phyloP scores from a whole-genome alignment of 345 rosid species.

The Dimocarpus longan region DNA sequence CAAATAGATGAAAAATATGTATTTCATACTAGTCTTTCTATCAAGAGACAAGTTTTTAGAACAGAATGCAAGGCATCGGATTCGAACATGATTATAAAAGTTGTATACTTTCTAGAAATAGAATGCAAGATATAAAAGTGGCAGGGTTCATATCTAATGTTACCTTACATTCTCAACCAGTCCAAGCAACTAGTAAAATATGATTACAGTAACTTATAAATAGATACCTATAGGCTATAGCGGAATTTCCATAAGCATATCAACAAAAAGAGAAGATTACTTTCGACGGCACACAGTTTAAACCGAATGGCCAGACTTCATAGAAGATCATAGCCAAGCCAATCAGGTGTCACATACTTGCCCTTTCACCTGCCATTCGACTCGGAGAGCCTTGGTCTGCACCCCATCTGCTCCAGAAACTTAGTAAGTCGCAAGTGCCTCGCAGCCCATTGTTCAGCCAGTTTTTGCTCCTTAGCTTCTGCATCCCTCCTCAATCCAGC shows the following conservation, averaged over 20 bases:
- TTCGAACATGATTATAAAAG: not conserved
- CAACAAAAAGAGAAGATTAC: not conserved
- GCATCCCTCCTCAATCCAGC: conserved; percentile 75
- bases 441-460: conserved; percentile 83
- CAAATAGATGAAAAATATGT: too few relatives aligned
- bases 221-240: conserved; percentile 26
- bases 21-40: too few relatives aligned
- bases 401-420: conserved; percentile 78
- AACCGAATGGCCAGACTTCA: not conserved
- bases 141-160: conserved; percentile 17
- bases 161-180: conserved; percentile 19
- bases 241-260: conserved; percentile 14
- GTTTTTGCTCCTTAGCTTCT: conserved; percentile 83
- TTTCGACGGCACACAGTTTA: not conserved
- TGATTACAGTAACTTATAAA: conserved; percentile 17
- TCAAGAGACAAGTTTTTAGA: too few relatives aligned
- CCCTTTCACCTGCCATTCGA: conserved; percentile 45
- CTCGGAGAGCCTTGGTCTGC: conserved; percentile 53
- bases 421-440: conserved; percentile 72
- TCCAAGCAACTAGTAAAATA: conserved; percentile 14
- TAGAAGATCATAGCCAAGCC: not conserved
- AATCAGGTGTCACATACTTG: not conserved
- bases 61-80: not conserved
- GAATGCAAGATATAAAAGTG: conserved; percentile 10
- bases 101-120: conserved; percentile 9